Conservation (phyloP, 352 stramenopile species). For the Pythium utonaiense region DNA sequence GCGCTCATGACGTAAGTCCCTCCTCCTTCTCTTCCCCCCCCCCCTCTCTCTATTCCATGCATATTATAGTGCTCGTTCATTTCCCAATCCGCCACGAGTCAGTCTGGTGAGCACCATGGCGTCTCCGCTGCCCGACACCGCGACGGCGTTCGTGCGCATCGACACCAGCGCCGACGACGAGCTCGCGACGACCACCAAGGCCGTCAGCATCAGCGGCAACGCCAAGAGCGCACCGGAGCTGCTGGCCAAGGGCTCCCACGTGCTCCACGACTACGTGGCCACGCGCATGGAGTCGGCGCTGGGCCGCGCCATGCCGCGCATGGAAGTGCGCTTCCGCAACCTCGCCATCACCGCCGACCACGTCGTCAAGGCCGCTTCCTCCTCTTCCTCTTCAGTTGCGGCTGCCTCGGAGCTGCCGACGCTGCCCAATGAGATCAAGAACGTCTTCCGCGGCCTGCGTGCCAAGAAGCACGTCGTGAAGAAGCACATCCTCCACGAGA, state of each 20-base stretch:
- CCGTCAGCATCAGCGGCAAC: not conserved
- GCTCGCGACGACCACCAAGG: not conserved
- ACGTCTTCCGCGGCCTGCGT: constrained; percentile 25
- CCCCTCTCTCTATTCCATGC: too few species aligned
- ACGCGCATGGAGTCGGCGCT: constrained; percentile 30
- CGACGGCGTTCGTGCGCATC: not conserved
- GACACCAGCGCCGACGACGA: not conserved
- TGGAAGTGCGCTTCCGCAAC: constrained; percentile 34
- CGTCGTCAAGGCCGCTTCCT: constrained; percentile 17
- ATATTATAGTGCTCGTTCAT: too few species aligned
- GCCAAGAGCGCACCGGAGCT: constrained; percentile 5
- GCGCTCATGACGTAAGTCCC: not conserved
- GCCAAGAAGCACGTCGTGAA: constrained; percentile 40
- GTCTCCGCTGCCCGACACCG: not conserved
- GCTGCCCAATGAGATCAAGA: constrained; percentile 39
- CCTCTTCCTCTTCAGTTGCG: constrained; percentile 11
- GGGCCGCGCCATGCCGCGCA: constrained; percentile 39
- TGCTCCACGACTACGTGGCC: constrained; percentile 37
- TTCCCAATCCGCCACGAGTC: not conserved
- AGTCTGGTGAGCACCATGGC: too few species aligned
- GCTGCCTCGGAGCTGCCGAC: constrained; percentile 35
- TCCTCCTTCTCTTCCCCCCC: not conserved
- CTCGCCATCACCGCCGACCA: constrained; percentile 24
- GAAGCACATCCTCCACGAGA: constrained; percentile 45
- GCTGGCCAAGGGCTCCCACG: constrained; percentile 28